Conservation (phyloP, 768 basidiomycete genomes). For the Crassisporium funariophilum region DNA sequence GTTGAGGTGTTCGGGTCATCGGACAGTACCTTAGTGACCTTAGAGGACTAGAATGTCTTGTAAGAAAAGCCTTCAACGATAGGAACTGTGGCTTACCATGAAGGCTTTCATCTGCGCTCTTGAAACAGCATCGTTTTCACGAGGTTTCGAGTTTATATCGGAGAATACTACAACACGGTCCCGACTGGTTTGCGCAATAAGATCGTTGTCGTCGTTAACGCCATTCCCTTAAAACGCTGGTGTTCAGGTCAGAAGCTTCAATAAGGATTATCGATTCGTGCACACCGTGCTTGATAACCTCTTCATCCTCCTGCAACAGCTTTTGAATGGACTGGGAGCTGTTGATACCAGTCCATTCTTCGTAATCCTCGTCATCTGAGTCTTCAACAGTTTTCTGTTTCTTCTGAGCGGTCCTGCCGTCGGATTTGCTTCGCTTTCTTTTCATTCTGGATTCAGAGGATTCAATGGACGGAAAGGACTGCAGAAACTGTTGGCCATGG, state of each 20-base stretch:
- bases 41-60: slow-evolving; percentile 62
- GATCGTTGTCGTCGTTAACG: slow-evolving; percentile 50
- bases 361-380: slow-evolving; percentile 26
- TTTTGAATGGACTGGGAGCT: slow-evolving; percentile 5
- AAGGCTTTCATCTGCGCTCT: slow-evolving; percentile 65
- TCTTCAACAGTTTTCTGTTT: slow-evolving; percentile 27
- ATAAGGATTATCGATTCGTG: no score
- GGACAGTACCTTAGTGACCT: slow-evolving; percentile 60
- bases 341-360: slow-evolving; percentile 45
- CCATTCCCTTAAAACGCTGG: slow-evolving; percentile 32
- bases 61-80: slow-evolving; percentile 3
- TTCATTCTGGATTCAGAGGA: slow-evolving; percentile 16
- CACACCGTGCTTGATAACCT: slow-evolving; percentile 12
- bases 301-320: slow-evolving; percentile 16
- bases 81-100: slow-evolving; percentile 55
- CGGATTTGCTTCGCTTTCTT: slow-evolving; percentile 9
- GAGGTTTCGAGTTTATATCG: slow-evolving; percentile 22
- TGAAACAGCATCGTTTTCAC: slow-evolving; percentile 17
- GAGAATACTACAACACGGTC: slow-evolving; percentile 60
- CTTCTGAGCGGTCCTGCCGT: slow-evolving; percentile 2
- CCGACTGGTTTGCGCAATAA: slow-evolving; percentile 33
- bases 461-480: slow-evolving; percentile 42
- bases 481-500: slow-evolving; percentile 50
- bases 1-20: slow-evolving; percentile 24
- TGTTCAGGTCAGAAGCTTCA: no score